Conservation (phyloP, 1,284 basidiomycete genomes). For the Boletus calvinii region DNA sequence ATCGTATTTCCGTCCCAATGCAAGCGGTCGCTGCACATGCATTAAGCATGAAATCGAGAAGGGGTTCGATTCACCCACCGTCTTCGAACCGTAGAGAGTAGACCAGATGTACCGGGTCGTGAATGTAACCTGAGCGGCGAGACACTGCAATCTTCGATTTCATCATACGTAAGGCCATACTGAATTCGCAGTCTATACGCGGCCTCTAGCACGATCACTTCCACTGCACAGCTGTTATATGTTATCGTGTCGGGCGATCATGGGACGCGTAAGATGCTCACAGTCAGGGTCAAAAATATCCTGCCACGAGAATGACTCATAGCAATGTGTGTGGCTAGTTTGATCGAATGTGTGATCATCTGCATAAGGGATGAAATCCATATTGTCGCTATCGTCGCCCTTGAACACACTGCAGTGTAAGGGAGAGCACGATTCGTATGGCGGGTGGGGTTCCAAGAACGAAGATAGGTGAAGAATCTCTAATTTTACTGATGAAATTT, state of each 20-base stretch:
- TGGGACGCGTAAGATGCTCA: conserved; percentile 32
- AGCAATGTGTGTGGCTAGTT: conserved; percentile 39
- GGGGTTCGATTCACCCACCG: conserved; percentile 32
- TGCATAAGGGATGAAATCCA: conserved; percentile 58
- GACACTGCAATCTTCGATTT: conserved; percentile 44
- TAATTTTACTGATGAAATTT: conserved; percentile 15
- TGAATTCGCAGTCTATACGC: conserved; percentile 39
- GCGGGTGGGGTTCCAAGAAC: conserved; percentile 33
- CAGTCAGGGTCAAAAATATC: conserved; percentile 46
- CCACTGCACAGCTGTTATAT: conserved; percentile 35
- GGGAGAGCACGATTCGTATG: conserved; percentile 55
- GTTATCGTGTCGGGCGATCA: conserved; percentile 14
- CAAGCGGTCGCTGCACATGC: conserved; percentile 26
- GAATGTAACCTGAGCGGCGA: conserved; percentile 40
- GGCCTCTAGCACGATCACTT: conserved; percentile 47
- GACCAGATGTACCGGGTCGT: conserved; percentile 24
- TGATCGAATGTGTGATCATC: conserved; percentile 53
- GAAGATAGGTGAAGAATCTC: conserved; percentile 13
- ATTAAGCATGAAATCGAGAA: conserved; percentile 2
- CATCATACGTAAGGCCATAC: conserved; percentile 36
- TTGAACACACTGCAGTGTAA: conserved; percentile 43
- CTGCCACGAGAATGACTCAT: conserved; percentile 51
- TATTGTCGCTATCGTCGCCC: conserved; percentile 54
- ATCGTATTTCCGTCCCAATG: conserved; percentile 29
- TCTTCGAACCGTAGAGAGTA: conserved; percentile 35